Base-by-base conservation (phyloP, 2,329 filamentous ascomycete genomes). In the Pezicula neosporulosa region DNA sequence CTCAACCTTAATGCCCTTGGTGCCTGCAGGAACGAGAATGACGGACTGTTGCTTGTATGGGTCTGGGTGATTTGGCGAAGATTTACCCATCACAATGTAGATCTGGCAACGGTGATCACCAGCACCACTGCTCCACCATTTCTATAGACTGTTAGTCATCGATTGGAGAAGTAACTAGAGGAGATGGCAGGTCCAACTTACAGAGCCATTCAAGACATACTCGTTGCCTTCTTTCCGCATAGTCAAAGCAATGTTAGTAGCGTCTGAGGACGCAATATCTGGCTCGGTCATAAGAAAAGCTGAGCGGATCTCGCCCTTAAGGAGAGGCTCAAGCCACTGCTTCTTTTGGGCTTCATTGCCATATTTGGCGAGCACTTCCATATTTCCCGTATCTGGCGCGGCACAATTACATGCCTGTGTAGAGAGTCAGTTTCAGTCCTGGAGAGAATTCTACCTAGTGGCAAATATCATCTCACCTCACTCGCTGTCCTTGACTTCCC, bases 71-170 rank as follows among this genome's bases (percentile, higher is more conserved):
- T 75, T 74, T 41, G 87, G 77, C 63, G 93, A 87, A 3, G 82
- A 86, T 77, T 96, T 95, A 74, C 90, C 92, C 87, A 97, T 95
- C 62, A 96, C 90, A 53, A 97, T 85, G 76, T 95, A 96, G 68
- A 97, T 77, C 69, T 86, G 79, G 78, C 93, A 97, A 59, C 90
- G 83, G 46, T 85, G 87, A 72, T 97, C 92, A 48, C 92, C 93
- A 9, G 90, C 90, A 58, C 92, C 92, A 54, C 89, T 94, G 24
- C 89, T 95, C 93, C 93, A 96, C 92, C 93, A 97, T 89, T 97
- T 97, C 81, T 91, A 57, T 9, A 18, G n/a, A 16, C 30, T 24
- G 43, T 42, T 27, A 51, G 27, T 42, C 13, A 28, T 5, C 18
- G 15, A 44, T 48, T 39, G 27, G 7, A 47, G 16, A 53, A 27